phyloP scores from a whole-genome alignment of 2,329 filamentous ascomycete genomes.

The Calonectria leucothoes region DNA sequence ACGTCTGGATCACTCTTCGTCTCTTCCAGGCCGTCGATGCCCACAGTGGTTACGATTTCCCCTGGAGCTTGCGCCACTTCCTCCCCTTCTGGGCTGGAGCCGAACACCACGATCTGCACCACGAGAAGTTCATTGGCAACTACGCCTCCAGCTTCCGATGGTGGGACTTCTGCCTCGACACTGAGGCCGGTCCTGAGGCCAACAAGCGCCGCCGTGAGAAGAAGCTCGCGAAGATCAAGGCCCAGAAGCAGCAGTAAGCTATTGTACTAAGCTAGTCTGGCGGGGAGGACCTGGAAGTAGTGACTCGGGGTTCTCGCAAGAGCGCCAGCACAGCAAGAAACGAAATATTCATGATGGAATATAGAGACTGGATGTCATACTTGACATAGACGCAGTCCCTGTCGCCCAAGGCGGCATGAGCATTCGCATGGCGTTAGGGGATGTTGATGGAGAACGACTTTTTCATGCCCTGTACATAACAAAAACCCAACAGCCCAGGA shows the following conservation, averaged over 20 bases:
- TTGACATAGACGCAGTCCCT: constrained; percentile 30
- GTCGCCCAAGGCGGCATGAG: constrained; percentile 35
- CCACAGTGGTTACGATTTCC: constrained; percentile 98
- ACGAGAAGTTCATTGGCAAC: constrained; percentile 99
- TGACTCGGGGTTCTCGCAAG: constrained; percentile 33
- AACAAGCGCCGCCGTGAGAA: constrained; percentile 84
- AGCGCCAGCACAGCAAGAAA: constrained; percentile 23
- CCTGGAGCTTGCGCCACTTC: constrained; percentile 95
- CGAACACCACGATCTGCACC: constrained; percentile 95
- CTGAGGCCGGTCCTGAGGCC: constrained; percentile 90
- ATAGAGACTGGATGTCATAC: constrained; percentile 35
- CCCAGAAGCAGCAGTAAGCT: constrained; percentile 74
- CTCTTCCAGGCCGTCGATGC: constrained; percentile 98
- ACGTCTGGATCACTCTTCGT: constrained; percentile 91
- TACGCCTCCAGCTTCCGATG: constrained; percentile 98
- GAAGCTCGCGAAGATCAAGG: constrained; percentile 74
- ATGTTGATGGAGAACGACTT: constrained; percentile 42
- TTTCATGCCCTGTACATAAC: constrained; percentile 46
- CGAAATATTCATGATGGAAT: constrained; percentile 38
- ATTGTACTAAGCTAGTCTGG: constrained; percentile 16
- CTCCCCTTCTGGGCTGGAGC: constrained; percentile 98
- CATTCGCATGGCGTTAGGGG: constrained; percentile 46
- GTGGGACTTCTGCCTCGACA: constrained; percentile 97
- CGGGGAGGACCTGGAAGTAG: constrained; percentile 35
- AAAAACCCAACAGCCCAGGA: constrained; percentile 36